phyloP scores from a whole-genome alignment of 83 land plant genomes.

The Isoetes engelmannii region DNA sequence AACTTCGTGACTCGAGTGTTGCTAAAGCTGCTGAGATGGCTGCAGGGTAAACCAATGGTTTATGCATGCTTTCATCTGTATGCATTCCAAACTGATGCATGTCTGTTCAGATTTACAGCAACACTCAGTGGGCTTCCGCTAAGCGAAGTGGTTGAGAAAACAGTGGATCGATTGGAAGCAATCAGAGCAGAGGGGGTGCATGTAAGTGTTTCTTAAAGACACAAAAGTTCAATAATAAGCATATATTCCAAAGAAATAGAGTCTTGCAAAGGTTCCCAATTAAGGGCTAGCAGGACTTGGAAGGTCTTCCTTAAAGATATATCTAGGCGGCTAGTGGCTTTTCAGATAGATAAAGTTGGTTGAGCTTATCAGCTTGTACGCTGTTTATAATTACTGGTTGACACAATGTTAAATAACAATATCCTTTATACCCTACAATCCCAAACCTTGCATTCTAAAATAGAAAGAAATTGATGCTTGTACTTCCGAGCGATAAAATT shows the following conservation, averaged over 20 bases:
- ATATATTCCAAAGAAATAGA: not conserved
- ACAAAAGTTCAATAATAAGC: too few species aligned
- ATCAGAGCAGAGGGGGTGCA: conserved; percentile 91
- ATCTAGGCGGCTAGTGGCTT: too few species aligned
- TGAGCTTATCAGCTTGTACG: too few species aligned
- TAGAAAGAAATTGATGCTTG: not conserved
- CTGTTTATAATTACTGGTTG: too few species aligned
- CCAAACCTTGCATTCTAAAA: too few species aligned
- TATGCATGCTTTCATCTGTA: not conserved
- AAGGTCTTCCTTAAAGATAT: not conserved
- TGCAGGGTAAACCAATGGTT: conserved; percentile 53
- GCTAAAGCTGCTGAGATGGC: conserved; percentile 99
- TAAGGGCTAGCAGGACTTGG: too few species aligned
- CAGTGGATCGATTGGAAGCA: conserved; percentile 74
- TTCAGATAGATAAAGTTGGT: too few species aligned
- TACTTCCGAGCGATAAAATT: not conserved
- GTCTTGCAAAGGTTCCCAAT: too few species aligned
- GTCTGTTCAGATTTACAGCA: conserved; percentile 64
- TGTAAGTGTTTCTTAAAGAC: conserved; percentile 34
- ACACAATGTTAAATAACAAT: too few species aligned
- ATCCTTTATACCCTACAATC: too few species aligned
- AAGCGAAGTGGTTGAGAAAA: conserved; percentile 70
- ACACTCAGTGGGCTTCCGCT: conserved; percentile 66
- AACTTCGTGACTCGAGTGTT: conserved; percentile 76
- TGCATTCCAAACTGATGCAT: not conserved